These are phyloP conservation scores for Globisporangium alternatum DNA, from an alignment of 352 stramenopile genomes.

Conservation along the genomic window DNA sequence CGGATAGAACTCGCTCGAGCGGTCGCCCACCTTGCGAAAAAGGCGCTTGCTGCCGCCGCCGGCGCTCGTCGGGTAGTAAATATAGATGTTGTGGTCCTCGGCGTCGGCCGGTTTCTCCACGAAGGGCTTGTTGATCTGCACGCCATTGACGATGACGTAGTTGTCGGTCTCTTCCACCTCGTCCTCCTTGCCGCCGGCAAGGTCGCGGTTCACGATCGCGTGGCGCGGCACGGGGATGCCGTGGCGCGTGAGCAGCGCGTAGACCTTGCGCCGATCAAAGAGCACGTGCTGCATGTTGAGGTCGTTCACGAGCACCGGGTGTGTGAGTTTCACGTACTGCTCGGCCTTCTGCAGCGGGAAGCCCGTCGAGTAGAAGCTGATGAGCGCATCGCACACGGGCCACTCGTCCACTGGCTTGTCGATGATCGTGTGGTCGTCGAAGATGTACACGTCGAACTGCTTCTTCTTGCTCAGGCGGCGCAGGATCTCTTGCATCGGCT, in stretches of 20 bases:
- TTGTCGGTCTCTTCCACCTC: constrained; percentile 80
- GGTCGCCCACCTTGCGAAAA: constrained; percentile 97
- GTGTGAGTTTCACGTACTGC: constrained; percentile 94
- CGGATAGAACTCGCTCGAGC: constrained; percentile 95
- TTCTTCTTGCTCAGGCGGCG: constrained; percentile 88
- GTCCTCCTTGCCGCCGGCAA: constrained; percentile 60
- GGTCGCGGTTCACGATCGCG: constrained; percentile 93
- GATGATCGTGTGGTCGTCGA: constrained; percentile 97
- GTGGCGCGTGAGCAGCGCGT: constrained; percentile 93
- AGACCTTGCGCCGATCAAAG: constrained; percentile 95
- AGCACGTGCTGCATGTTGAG: constrained; percentile 95
- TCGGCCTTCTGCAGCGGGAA: constrained; percentile 98
- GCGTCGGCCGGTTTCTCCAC: constrained; percentile 99
- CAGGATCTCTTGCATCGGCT: constrained; percentile 97
- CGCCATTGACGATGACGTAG: constrained; percentile 91
- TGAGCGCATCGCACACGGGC: constrained; percentile 96
- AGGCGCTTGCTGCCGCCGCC: constrained; percentile 98
- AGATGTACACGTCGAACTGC: constrained; percentile 97
- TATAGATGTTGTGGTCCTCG: constrained; percentile 99
- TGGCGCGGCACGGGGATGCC: constrained; percentile 97
- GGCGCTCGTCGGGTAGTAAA: constrained; percentile 98
- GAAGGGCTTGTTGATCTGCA: constrained; percentile 98
- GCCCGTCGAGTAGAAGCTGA: constrained; percentile 98
- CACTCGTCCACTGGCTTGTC: constrained; percentile 93
- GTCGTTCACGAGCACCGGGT: constrained; percentile 98